phyloP scores from a whole-genome alignment of 78 protist genomes.

The Dictyostelium firmibasis region DNA sequence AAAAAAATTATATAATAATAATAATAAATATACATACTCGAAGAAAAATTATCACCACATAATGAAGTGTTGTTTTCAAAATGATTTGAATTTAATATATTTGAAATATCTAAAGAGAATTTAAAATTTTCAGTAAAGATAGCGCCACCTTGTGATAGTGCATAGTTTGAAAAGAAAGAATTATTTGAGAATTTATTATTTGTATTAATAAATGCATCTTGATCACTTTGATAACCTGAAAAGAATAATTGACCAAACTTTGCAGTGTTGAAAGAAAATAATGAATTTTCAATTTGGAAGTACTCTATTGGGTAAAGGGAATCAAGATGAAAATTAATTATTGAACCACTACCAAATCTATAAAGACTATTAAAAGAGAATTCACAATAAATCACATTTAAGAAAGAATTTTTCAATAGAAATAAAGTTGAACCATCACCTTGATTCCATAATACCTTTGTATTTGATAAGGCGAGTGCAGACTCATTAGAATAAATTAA shows the following conservation, averaged over 20 bases:
- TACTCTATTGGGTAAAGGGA: not conserved
- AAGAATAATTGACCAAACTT: not conserved
- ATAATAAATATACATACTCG: not conserved
- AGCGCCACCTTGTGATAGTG: not conserved
- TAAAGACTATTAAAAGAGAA: not conserved
- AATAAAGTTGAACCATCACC: not conserved
- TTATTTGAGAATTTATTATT: not conserved
- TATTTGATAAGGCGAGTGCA: not conserved
- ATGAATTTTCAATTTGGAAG: not conserved
- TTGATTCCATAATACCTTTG: not conserved
- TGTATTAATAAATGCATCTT: not conserved
- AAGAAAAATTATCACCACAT: not conserved
- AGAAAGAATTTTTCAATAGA: too few species aligned
- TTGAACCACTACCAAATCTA: not conserved
- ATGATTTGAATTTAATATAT: not conserved
- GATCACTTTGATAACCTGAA: not conserved
- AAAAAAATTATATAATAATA: not conserved
- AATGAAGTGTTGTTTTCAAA: not conserved
- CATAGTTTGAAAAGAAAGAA: not conserved
- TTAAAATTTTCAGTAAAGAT: not conserved
- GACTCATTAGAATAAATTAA: not conserved
- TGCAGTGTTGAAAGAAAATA: not conserved
- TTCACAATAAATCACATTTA: not conserved
- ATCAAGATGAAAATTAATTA: not conserved
- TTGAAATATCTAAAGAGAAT: not conserved